Evolutionary conservation across 2,329 filamentous ascomycete species (phyloP), one percentile per base, ranked within the genome.

Genomic region (Hypoxylon sp.): DNA sequence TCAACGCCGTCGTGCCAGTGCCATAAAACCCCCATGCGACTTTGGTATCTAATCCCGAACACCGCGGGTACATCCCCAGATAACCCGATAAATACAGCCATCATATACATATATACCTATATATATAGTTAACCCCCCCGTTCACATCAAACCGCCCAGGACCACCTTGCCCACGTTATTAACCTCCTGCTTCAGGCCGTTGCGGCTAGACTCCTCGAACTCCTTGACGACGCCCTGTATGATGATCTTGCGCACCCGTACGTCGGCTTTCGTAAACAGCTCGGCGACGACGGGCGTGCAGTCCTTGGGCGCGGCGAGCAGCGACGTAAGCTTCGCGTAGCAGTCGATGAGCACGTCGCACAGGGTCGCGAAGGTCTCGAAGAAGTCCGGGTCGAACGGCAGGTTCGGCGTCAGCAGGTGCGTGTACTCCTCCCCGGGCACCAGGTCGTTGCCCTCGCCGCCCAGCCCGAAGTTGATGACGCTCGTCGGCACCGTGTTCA

Each of bases 351-450:
- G 81, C 2, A 97, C 92, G 75, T 99, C 95, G 80, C 95, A 98
- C 6, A 99, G 84, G 11, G 95, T 97, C 13, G 93, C 91, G 79
- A 98, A 98, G 0, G 94, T 97, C 80, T 96, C 93, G 77, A 94
- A 95, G 73, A 97, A 99, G 78, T 99, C 95, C 0, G 95, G 95
- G 68, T 98, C 94, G 74, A 99, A 99, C 0, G 95, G 95, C 49
- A 99, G 80, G 15, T 89, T 90, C 0, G 95, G 95, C n/a, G 94
- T 98, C 19, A 97, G 84, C 1, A 99, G 84, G 75, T 94, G 89
- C 0, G 89, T 88, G 76, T 97, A 99, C 72, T 96, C 92, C 74
- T 97, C 93, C 37, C 93, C 93, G 0, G 91, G 90, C 0, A 91
- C 80, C 22, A 93, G 83, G 67, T 93, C 91, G 82, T 85, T 72